These are phyloP conservation scores for Celoporthe dispersa DNA, from an alignment of 2,329 filamentous ascomycete species.

Conservation along the genomic window DNA sequence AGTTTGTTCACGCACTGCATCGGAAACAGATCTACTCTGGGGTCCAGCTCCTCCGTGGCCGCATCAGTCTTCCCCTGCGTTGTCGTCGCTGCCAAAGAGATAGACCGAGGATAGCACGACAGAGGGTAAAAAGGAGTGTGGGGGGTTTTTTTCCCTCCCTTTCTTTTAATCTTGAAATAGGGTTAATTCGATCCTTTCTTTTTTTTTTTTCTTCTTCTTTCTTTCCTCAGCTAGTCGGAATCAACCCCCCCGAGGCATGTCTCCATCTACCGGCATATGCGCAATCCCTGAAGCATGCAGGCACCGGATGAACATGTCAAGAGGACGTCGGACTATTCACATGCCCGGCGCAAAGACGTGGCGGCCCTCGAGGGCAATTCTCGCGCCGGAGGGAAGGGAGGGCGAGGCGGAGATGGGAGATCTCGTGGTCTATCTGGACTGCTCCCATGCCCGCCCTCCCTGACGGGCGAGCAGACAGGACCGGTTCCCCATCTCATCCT, in stretches of 20 bases:
- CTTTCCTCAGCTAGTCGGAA: background rate
- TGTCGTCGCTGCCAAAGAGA: background rate
- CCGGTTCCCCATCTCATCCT: background rate
- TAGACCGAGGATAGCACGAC: background rate
- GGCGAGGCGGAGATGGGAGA: background rate
- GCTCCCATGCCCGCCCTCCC: background rate
- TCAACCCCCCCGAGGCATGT: background rate
- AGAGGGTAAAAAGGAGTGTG: background rate
- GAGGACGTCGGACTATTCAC: background rate
- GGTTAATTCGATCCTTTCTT: background rate
- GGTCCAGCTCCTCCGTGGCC: background rate
- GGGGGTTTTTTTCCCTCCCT: background rate
- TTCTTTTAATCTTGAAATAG: background rate
- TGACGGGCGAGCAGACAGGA: background rate
- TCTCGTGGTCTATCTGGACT: background rate
- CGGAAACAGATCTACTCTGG: background rate
- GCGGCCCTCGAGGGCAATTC: background rate
- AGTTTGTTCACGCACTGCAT: background rate
- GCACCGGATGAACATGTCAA: background rate
- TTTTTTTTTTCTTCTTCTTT: background rate
- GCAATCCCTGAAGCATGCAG: background rate
- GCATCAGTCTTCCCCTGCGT: background rate
- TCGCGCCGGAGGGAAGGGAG: background rate
- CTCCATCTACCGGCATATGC: slow-evolving; percentile 4
- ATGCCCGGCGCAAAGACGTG: background rate